phyloP scores from a whole-genome alignment of 2,329 filamentous ascomycete species.

The Dactylellina sp. region DNA sequence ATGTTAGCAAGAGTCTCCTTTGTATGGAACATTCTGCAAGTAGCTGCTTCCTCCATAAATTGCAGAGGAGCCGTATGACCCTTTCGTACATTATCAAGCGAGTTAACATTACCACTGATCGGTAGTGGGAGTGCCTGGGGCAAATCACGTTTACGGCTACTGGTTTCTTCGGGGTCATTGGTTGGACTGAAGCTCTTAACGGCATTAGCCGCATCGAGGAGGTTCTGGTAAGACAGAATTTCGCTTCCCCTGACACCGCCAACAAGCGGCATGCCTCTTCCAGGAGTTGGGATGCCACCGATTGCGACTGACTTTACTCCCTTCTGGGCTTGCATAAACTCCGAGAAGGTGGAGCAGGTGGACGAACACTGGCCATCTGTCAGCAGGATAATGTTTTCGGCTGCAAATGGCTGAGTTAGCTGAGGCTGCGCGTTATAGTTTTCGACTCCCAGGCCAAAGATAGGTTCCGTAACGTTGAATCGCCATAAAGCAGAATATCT shows the following conservation, averaged over 20 bases:
- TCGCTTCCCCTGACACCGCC: conserved; percentile 52
- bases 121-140: conserved; percentile 49
- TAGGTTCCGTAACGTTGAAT: conserved; percentile 65
- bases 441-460: conserved; percentile 68
- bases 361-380: conserved; percentile 72
- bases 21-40: conserved; percentile 69
- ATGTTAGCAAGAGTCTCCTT: conserved; percentile 67
- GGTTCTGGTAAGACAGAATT: conserved; percentile 41
- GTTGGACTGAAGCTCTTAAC: conserved; percentile 41
- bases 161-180: conserved; percentile 19
- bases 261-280: conserved; percentile 49
- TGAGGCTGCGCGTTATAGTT: conserved; percentile 66
- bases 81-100: conserved; percentile 49
- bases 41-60: conserved; percentile 67
- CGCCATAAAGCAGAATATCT: conserved; percentile 63
- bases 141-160: conserved; percentile 34
- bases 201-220: conserved; percentile 43
- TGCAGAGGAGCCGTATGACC: conserved; percentile 64
- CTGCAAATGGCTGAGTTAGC: conserved; percentile 68
- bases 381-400: conserved; percentile 72
- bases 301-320: conserved; percentile 70
- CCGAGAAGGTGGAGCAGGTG: conserved; percentile 70
- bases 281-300: conserved; percentile 65
- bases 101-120: conserved; percentile 54
- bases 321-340: conserved; percentile 69